Evolutionary conservation across 148 eudicot genomes (phyloP).

Genomic region (Chenopodium album): DNA sequence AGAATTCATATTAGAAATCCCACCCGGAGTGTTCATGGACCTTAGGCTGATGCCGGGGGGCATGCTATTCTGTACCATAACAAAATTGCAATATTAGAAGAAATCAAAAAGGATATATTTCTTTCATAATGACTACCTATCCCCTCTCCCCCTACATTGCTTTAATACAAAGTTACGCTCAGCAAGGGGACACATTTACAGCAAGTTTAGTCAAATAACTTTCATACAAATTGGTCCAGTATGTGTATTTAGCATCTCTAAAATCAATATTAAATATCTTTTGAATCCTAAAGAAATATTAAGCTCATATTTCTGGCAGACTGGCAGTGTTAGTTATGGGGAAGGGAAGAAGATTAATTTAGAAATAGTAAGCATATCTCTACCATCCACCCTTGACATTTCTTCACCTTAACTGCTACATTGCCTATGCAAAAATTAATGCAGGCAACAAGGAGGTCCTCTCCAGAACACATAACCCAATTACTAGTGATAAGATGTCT

Average conservation of each 20-base stretch:
- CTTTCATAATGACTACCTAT: not conserved
- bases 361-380: not conserved
- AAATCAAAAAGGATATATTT: not conserved
- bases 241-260: slow-evolving; percentile 4
- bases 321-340: not conserved
- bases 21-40: slow-evolving; percentile 32
- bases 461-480: not conserved
- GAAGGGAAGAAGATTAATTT: not conserved
- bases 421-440: not conserved
- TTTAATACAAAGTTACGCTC: not conserved
- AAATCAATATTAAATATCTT: not conserved
- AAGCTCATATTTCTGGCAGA: not conserved
- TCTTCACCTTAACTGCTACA: not conserved
- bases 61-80: slow-evolving; percentile 26
- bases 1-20: slow-evolving; percentile 32
- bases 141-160: not conserved
- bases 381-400: not conserved
- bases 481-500: not conserved
- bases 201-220: not conserved
- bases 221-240: not conserved
- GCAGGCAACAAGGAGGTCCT: not conserved
- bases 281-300: not conserved
- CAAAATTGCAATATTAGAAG: slow-evolving; percentile 5
- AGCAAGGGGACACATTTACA: not conserved
- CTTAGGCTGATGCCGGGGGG: slow-evolving; percentile 33